These are phyloP conservation scores for Megacollybia platyphylla DNA, from an alignment of 1,284 basidiomycete species.

Conservation along the genomic window DNA sequence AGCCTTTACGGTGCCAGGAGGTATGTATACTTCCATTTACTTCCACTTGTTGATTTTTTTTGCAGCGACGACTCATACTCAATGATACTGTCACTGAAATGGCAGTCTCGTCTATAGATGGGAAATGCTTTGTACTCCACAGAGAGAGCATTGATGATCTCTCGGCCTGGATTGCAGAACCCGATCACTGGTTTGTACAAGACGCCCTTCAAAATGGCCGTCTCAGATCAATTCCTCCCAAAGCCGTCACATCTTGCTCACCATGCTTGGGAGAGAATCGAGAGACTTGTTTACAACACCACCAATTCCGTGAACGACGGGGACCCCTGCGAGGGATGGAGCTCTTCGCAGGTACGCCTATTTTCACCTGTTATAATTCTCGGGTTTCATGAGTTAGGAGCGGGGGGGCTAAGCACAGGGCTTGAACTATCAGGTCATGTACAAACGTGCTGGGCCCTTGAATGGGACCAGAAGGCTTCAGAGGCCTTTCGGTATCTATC, in stretches of 20 bases:
- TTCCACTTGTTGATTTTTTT: background rate
- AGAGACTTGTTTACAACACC: slow-evolving; percentile 28
- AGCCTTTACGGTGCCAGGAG: background rate
- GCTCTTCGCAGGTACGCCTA: slow-evolving; percentile 43
- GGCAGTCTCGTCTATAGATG: too few relatives aligned
- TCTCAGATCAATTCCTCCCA: background rate
- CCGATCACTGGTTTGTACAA: too few relatives aligned
- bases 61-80: background rate
- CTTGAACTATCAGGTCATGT: slow-evolving; percentile 45
- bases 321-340: slow-evolving; percentile 41
- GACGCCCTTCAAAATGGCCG: too few relatives aligned
- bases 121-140: too few relatives aligned
- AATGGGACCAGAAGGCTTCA: slow-evolving; percentile 49
- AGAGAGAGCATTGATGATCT: too few relatives aligned
- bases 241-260: background rate
- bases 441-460: slow-evolving; percentile 53
- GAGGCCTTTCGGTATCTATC: slow-evolving; percentile 38
- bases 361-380: slow-evolving; percentile 3
- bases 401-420: slow-evolving; percentile 58
- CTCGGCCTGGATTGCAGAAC: too few relatives aligned
- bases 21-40: background rate
- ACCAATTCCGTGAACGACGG: slow-evolving; percentile 2
- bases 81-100: background rate
- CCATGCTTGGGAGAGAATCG: background rate
- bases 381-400: slow-evolving; percentile 26